Evolutionary conservation across 2,329 filamentous ascomycete species (phyloP), one percentile per base, ranked within the genome.

Genomic region (Xylaria sp.): DNA sequence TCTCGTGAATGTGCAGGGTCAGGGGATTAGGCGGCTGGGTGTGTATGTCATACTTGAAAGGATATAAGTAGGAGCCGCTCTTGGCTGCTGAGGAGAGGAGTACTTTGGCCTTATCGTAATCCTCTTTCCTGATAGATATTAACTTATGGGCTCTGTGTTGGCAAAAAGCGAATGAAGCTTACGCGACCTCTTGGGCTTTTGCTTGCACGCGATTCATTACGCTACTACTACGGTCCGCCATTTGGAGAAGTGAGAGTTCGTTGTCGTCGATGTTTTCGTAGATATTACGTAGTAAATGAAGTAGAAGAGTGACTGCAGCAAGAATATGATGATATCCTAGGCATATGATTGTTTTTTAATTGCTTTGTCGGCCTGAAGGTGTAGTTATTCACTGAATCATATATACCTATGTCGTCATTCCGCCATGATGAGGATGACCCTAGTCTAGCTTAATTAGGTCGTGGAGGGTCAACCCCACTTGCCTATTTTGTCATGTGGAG

Each of bases 1-100:
- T 32, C 32, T 32, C 27, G 42, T 67, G 27, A 4, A 34, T 8
- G 19, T 12, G 34, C n/a, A 70, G 32, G 45, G 27, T 39, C 7
- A 19, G 36, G n/a, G 11, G 27, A 42, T 21, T 21, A 54, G 19
- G 21, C 9, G 51, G 7, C 11, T 21, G 54, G 32, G 27, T 6
- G 51, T 17, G 19, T 6, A 53, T 17, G 19, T 61, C 69, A 36
- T 77, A 86, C 83, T 87, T 94, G 80, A 98, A 85, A 30, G 95
- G 95, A 80, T 97, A 98, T 71, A 97, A 80, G 78, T 96, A 97
- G 27, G 94, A 89, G 58, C 89, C 88, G 71, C 93, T 97, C 74
- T 85, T 88, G 60, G 90, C 88, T 36, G 93, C 92, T 75, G 93
- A 89, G 48, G 85, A 81, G 50, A 93, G 85, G 45, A 94, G 83